Percentiles rank a stretch among this genome's conserved stretches.
These are phyloP conservation scores for Diplodia sapinea DNA, from an alignment of 2,329 filamentous ascomycete genomes.

Conservation along the genomic window DNA sequence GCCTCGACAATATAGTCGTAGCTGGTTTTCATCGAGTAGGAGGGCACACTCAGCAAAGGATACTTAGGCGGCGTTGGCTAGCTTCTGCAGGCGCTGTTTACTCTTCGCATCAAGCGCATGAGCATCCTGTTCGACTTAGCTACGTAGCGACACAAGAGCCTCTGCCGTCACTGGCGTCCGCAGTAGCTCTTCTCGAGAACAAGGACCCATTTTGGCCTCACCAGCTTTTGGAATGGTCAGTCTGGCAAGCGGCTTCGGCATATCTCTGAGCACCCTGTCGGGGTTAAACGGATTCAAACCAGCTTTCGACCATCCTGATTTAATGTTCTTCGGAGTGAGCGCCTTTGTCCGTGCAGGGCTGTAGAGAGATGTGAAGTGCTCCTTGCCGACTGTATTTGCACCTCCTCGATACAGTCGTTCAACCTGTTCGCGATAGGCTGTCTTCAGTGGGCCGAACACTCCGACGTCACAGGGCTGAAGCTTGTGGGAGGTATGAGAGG, in stretches of 20 bases:
- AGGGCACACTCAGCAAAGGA: slow-evolving; percentile 39
- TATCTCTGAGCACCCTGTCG: slow-evolving; percentile 41
- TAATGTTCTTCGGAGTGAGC: slow-evolving; percentile 42
- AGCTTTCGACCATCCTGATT: slow-evolving; percentile 37
- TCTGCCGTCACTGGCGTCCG: slow-evolving; percentile 36
- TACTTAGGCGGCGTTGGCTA: slow-evolving; percentile 37
- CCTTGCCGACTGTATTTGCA: slow-evolving; percentile 35
- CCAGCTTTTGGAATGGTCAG: slow-evolving; percentile 34
- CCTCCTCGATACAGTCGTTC: slow-evolving; percentile 36
- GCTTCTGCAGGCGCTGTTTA: slow-evolving; percentile 35
- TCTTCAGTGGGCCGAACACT: slow-evolving; percentile 37
- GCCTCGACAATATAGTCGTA: slow-evolving; percentile 37
- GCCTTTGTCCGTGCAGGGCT: slow-evolving; percentile 36
- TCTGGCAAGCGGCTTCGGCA: slow-evolving; percentile 36
- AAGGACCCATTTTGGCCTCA: slow-evolving; percentile 33
- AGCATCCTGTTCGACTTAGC: slow-evolving; percentile 35
- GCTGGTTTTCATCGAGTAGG: slow-evolving; percentile 38
- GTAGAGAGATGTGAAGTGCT: slow-evolving; percentile 39
- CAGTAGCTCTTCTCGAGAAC: slow-evolving; percentile 37
- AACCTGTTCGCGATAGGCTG: slow-evolving; percentile 38
- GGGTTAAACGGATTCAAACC: slow-evolving; percentile 42
- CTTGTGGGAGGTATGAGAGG: slow-evolving; percentile 38
- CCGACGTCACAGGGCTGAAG: slow-evolving; percentile 39
- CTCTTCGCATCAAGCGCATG: slow-evolving; percentile 34
- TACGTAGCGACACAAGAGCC: slow-evolving; percentile 35